Conservation (phyloP, 352 stramenopile genomes). For the Phytopythium aichiense region DNA sequence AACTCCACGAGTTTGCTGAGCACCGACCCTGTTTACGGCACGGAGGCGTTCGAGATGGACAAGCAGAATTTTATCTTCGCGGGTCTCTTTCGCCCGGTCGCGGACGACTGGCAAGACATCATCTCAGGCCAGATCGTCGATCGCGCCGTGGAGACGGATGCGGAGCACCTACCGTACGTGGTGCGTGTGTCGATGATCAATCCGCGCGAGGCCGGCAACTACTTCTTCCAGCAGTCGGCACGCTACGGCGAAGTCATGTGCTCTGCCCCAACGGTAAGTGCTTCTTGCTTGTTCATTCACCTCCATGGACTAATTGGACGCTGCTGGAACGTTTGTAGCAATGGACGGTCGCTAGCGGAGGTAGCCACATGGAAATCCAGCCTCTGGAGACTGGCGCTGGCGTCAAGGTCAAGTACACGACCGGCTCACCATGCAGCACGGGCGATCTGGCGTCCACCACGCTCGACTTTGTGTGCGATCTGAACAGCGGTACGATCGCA, state of each 20-base stretch:
- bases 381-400: constrained; percentile 49
- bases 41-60: constrained; percentile 44
- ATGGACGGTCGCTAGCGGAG: constrained; percentile 63
- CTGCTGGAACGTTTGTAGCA: constrained; percentile 30
- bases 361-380: constrained; percentile 58
- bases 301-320: constrained; percentile 5
- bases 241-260: constrained; percentile 73
- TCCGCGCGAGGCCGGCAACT: constrained; percentile 50
- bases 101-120: constrained; percentile 40
- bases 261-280: constrained; percentile 54
- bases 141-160: constrained; percentile 41
- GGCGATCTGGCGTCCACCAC: constrained; percentile 43
- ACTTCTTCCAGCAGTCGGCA: constrained; percentile 59
- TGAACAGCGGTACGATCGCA: constrained; percentile 42
- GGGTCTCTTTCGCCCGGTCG: constrained; percentile 62
- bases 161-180: constrained; percentile 47
- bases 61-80: constrained; percentile 40
- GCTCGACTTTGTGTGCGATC: constrained; percentile 66
- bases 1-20: constrained; percentile 26
- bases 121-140: constrained; percentile 60
- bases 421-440: constrained; percentile 45
- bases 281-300: neutral
- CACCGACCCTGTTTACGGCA: constrained; percentile 33
- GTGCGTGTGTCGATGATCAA: constrained; percentile 56
- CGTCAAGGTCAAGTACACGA: constrained; percentile 51